Percentiles rank a stretch among this genome's conserved stretches.
These are phyloP conservation scores for Colletotrichum musae DNA, from an alignment of 2,329 filamentous ascomycete species.

Conservation along the genomic window DNA sequence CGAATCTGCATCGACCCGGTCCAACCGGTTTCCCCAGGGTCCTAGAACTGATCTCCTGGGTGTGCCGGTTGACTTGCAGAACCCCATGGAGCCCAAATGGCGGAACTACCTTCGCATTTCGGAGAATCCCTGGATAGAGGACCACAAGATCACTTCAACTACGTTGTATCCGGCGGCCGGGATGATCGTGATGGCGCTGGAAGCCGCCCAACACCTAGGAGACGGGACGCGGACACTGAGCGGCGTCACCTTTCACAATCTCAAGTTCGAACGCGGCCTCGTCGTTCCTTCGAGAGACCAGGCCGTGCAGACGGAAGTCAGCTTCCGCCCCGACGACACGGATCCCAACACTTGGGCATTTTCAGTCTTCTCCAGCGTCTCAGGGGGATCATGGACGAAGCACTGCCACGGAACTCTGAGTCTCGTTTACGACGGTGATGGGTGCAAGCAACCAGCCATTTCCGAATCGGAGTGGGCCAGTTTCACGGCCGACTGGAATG, in stretches of 20 bases:
- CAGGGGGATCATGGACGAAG: conserved; percentile 14
- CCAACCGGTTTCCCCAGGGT: neutral
- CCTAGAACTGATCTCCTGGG: conserved; percentile 32
- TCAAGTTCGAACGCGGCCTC: conserved; percentile 24
- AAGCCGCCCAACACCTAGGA: conserved; percentile 25
- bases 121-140: conserved; percentile 60
- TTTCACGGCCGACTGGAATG: neutral
- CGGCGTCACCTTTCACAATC: neutral
- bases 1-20: conserved; percentile 25
- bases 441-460: neutral
- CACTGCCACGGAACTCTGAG: conserved; percentile 17
- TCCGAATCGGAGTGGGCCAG: neutral
- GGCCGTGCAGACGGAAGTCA: conserved; percentile 14
- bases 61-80: neutral
- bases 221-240: neutral
- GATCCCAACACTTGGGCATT: conserved; percentile 2
- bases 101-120: conserved; percentile 43
- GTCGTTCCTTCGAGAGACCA: conserved; percentile 12
- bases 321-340: conserved; percentile 7
- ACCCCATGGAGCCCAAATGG: conserved; percentile 27
- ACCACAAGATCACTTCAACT: conserved; percentile 61
- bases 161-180: conserved; percentile 57
- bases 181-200: conserved; percentile 48
- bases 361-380: conserved; percentile 4
- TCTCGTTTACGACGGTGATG: neutral